Evolutionary conservation across 352 stramenopile species (phyloP).

Genomic region (Thraustotheca clavata): DNA sequence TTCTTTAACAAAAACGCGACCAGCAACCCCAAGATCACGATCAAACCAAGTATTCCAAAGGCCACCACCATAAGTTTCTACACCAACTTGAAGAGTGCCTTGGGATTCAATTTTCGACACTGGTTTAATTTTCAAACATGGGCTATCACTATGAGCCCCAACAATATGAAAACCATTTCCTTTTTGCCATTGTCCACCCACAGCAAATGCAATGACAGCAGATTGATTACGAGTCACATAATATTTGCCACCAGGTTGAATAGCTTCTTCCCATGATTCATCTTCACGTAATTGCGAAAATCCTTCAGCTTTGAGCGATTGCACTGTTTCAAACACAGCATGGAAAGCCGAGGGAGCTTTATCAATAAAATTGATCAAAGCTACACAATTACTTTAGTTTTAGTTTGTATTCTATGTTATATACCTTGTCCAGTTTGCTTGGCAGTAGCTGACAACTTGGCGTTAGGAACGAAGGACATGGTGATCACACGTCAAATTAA

Average conservation of each 20-base stretch:
- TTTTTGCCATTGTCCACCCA: constrained; percentile 87
- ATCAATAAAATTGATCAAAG: constrained; percentile 92
- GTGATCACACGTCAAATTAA: no score
- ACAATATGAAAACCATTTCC: constrained; percentile 95
- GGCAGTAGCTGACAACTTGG: constrained; percentile 1
- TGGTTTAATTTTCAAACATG: constrained; percentile 95
- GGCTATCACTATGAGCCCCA: constrained; percentile 94
- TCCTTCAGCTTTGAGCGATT: constrained; percentile 74
- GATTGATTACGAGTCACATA: constrained; percentile 97
- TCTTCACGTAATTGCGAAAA: constrained; percentile 89
- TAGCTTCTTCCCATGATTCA: constrained; percentile 46
- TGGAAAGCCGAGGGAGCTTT: constrained; percentile 92
- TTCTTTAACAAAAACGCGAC: constrained; percentile 87
- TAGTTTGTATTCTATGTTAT: not conserved
- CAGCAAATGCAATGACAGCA: constrained; percentile 90
- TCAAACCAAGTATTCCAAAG: constrained; percentile 99
- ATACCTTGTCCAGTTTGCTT: constrained; percentile 18
- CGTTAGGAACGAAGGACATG: constrained; percentile 7
- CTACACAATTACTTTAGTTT: constrained; percentile 20
- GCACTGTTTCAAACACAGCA: constrained; percentile 81
- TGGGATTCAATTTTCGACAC: constrained; percentile 84
- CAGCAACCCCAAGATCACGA: constrained; percentile 90
- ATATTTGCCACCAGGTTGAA: constrained; percentile 90
- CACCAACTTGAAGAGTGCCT: constrained; percentile 71
- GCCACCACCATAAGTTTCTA: constrained; percentile 85